These are phyloP conservation scores for Yamadazyma taylorii DNA, from an alignment of 1,139 yeast genomes.

Conservation along the genomic window DNA sequence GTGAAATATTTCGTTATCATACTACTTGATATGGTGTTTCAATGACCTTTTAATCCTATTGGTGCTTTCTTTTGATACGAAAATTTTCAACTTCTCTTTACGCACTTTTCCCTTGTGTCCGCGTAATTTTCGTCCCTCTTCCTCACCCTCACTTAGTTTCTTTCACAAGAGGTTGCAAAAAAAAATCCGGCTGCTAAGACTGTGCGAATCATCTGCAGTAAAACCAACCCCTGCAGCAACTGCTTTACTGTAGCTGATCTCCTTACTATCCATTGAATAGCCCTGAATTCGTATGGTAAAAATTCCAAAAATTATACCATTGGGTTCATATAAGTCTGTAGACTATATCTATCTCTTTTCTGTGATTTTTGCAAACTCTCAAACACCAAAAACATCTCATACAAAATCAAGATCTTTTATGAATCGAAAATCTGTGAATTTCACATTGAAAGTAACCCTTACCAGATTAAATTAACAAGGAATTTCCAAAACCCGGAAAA, in stretches of 20 bases:
- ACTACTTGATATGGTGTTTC: neutral
- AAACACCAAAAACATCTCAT: too few species aligned
- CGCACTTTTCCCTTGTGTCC: neutral
- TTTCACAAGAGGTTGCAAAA: neutral
- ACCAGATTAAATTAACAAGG: neutral
- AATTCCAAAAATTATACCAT: too few species aligned
- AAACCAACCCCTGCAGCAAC: too few species aligned
- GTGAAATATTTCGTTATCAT: constrained; percentile 89
- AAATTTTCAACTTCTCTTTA: constrained; percentile 11
- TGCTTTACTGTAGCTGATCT: too few species aligned
- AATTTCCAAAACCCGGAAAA: too few species aligned
- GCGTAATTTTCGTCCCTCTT: neutral
- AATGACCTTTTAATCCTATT: too few species aligned
- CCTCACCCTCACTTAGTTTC: too few species aligned
- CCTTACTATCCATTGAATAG: too few species aligned
- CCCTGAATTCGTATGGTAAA: too few species aligned
- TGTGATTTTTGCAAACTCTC: constrained; percentile 1
- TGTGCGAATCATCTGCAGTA: neutral
- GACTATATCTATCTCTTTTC: neutral
- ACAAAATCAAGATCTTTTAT: too few species aligned
- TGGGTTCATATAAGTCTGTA: neutral
- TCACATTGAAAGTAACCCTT: neutral
- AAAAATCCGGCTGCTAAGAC: neutral
- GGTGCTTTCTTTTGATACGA: constrained; percentile 1
- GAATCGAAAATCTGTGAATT: constrained; percentile 1